Conservation (phyloP, 345 rosid species). For the Acer saccharum region DNA sequence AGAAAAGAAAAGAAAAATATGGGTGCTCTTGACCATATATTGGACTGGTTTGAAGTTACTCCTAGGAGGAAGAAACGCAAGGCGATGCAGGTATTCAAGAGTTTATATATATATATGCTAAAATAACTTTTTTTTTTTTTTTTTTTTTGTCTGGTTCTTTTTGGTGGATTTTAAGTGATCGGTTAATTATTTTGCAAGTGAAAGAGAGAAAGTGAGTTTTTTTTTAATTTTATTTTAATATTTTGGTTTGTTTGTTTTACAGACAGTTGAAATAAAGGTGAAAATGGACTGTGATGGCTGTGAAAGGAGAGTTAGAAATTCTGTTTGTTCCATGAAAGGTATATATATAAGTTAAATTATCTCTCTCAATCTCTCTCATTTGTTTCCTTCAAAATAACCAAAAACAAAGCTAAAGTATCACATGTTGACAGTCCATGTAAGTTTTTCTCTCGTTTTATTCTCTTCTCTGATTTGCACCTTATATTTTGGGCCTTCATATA, state of each 20-base stretch:
- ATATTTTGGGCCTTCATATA: not conserved
- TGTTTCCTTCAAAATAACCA: not conserved
- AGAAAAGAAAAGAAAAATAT: slow-evolving; percentile 16
- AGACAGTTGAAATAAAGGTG: slow-evolving; percentile 64
- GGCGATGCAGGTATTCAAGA: slow-evolving; percentile 48
- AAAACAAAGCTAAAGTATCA: not conserved
- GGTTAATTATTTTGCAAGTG: not conserved
- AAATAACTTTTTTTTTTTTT: not conserved
- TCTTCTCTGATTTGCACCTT: not conserved
- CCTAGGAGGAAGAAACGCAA: slow-evolving; percentile 42
- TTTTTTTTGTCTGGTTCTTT: not conserved
- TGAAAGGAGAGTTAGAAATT: slow-evolving; percentile 48
- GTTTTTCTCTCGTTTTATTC: not conserved
- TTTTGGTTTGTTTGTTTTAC: slow-evolving; percentile 4
- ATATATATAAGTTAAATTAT: too few relatives aligned
- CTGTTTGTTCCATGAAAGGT: slow-evolving; percentile 52
- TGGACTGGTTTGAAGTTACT: slow-evolving; percentile 33
- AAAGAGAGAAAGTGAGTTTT: not conserved
- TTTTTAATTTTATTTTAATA: too few relatives aligned
- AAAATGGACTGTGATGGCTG: slow-evolving; percentile 69
- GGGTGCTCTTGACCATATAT: slow-evolving; percentile 51
- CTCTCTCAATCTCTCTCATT: not conserved
- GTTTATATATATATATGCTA: not conserved
- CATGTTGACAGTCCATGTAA: too few relatives aligned
- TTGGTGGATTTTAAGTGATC: not conserved